Conservation (phyloP, 805 yeast species). For the Cyberlindnera mrakii region DNA sequence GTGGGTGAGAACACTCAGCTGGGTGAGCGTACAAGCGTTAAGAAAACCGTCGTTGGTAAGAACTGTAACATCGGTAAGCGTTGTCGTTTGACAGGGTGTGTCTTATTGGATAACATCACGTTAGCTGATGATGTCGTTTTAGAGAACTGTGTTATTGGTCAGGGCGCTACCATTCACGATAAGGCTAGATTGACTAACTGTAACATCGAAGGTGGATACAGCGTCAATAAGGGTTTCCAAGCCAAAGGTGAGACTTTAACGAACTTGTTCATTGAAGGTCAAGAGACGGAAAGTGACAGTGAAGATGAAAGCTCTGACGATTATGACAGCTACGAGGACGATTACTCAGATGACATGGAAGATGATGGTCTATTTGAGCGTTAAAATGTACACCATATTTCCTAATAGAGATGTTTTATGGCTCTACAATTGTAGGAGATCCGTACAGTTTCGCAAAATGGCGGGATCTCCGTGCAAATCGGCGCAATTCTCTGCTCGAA, state of each 20-base stretch:
- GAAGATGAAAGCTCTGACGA: constrained; percentile 35
- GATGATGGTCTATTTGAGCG: constrained; percentile 62
- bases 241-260: constrained; percentile 55
- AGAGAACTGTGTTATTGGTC: constrained; percentile 87
- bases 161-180: constrained; percentile 51
- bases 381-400: constrained; percentile 1
- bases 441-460: neutral
- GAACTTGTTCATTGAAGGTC: constrained; percentile 26
- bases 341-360: constrained; percentile 28
- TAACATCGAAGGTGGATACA: constrained; percentile 76
- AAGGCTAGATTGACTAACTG: constrained; percentile 72
- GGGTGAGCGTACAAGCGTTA: constrained; percentile 82
- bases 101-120: constrained; percentile 62
- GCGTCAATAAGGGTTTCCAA: constrained; percentile 48
- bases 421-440: no score
- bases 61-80: constrained; percentile 76
- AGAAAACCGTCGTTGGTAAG: constrained; percentile 74
- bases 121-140: constrained; percentile 69
- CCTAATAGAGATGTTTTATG: no score
- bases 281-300: constrained; percentile 20
- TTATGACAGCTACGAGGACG: constrained; percentile 18
- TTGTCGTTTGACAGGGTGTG: constrained; percentile 84
- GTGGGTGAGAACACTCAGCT: constrained; percentile 64
- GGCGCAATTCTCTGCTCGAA: neutral
- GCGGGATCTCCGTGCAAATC: neutral